Evolutionary conservation across 768 basidiomycete species (phyloP).

Genomic region (Trametes gibbosa): DNA sequence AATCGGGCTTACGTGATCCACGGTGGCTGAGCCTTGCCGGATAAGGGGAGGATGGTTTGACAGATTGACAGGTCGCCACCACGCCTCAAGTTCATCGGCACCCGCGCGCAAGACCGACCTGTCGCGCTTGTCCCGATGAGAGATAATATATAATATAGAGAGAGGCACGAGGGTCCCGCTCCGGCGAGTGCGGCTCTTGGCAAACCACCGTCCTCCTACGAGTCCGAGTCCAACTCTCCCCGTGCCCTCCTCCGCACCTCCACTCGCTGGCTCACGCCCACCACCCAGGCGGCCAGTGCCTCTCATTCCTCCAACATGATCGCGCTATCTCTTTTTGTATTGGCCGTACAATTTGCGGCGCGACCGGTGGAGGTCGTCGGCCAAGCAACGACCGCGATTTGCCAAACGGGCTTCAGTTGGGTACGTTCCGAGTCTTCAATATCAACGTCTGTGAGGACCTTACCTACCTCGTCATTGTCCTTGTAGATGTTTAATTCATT

Average conservation of each 20-base stretch:
- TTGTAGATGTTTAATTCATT: slow-evolving; percentile 13
- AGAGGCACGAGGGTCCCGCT: neutral
- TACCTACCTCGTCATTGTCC: too few relatives aligned
- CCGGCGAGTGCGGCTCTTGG: neutral
- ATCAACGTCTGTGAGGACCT: neutral
- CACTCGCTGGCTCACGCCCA: neutral
- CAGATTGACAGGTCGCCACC: neutral
- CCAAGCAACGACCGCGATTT: neutral
- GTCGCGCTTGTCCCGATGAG: neutral
- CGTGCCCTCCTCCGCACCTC: neutral
- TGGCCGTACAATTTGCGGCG: neutral
- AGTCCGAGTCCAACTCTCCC: too few relatives aligned
- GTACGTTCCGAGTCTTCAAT: neutral
- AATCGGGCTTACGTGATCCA: neutral
- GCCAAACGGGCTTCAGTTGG: neutral
- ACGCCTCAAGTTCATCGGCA: neutral
- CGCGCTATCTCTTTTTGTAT: neutral
- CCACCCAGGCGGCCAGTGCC: neutral
- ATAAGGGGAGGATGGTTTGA: neutral
- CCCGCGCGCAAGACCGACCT: neutral
- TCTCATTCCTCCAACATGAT: neutral
- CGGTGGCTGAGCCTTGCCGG: neutral
- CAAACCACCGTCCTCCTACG: neutral
- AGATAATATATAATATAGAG: neutral
- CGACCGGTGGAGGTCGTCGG: neutral